Conservation (phyloP, 345 rosid species). For the Salix exigua region DNA sequence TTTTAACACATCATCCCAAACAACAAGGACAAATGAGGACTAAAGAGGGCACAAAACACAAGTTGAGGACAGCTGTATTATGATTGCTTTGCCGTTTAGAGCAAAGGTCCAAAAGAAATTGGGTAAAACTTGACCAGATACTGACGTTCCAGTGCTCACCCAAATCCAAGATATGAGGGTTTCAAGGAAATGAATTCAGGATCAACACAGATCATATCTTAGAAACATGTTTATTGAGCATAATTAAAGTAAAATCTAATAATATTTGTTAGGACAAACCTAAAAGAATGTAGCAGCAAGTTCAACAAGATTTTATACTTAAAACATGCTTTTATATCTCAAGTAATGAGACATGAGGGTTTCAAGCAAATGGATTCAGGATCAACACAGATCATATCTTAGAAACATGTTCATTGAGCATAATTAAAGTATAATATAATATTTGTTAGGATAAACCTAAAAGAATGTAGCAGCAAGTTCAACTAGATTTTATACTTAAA, state of each 20-base stretch:
- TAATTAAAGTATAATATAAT: neutral
- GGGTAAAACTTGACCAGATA: neutral
- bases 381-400: neutral
- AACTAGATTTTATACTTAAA: neutral
- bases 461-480: neutral
- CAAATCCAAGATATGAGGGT: neutral
- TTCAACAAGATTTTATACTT: neutral
- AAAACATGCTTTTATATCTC: neutral
- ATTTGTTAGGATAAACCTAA: neutral
- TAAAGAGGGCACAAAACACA: neutral
- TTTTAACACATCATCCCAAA: neutral
- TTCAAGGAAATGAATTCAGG: neutral
- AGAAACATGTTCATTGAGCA: neutral
- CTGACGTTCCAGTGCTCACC: neutral
- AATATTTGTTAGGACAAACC: neutral
- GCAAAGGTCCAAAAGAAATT: neutral
- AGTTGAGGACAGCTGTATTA: neutral
- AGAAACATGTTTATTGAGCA: neutral
- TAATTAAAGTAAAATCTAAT: neutral
- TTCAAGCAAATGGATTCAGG: neutral
- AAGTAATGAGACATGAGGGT: neutral
- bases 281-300: neutral
- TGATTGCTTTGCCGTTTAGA: neutral
- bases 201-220: neutral
- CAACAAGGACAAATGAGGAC: neutral